These are phyloP conservation scores for Colletotrichum paranaense DNA, from an alignment of 2,329 filamentous ascomycete species.

Conservation along the genomic window DNA sequence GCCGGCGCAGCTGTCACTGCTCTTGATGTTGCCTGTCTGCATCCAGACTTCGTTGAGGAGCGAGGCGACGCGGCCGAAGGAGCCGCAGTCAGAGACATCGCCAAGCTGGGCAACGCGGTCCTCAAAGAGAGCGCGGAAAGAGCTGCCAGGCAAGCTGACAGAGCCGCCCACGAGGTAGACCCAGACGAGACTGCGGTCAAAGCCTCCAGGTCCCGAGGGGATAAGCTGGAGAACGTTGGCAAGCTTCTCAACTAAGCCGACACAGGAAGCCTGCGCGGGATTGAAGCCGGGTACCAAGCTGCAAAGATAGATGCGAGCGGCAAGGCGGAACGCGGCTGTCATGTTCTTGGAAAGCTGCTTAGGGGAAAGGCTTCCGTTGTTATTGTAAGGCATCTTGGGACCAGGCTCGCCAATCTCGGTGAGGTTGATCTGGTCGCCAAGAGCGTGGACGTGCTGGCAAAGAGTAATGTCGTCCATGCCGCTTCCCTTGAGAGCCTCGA, in stretches of 20 bases:
- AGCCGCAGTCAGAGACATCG: constrained; percentile 82
- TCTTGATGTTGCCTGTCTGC: constrained; percentile 71
- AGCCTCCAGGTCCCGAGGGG: constrained; percentile 82
- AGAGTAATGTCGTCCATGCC: constrained; percentile 88
- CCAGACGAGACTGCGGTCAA: constrained; percentile 93
- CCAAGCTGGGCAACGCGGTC: constrained; percentile 81
- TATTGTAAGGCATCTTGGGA: constrained; percentile 71
- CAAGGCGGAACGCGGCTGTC: constrained; percentile 89
- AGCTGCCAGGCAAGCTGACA: constrained; percentile 76
- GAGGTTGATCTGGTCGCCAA: constrained; percentile 86
- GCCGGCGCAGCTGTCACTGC: constrained; percentile 44
- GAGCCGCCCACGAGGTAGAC: constrained; percentile 90
- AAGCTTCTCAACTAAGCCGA: constrained; percentile 82
- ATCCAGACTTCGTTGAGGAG: constrained; percentile 88
- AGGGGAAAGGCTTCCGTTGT: constrained; percentile 80
- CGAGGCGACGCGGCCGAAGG: constrained; percentile 84
- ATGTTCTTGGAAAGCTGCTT: constrained; percentile 90
- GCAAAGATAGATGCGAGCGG: constrained; percentile 96
- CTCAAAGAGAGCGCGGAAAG: constrained; percentile 82
- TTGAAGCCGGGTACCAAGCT: constrained; percentile 91
- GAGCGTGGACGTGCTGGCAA: constrained; percentile 88
- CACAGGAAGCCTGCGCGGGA: constrained; percentile 77
- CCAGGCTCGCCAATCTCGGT: constrained; percentile 75
- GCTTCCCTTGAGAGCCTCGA: constrained; percentile 86
- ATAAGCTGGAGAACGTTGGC: constrained; percentile 83